phyloP scores from a whole-genome alignment of 176 grass and related monocot species.

The Panicum miliaceum region DNA sequence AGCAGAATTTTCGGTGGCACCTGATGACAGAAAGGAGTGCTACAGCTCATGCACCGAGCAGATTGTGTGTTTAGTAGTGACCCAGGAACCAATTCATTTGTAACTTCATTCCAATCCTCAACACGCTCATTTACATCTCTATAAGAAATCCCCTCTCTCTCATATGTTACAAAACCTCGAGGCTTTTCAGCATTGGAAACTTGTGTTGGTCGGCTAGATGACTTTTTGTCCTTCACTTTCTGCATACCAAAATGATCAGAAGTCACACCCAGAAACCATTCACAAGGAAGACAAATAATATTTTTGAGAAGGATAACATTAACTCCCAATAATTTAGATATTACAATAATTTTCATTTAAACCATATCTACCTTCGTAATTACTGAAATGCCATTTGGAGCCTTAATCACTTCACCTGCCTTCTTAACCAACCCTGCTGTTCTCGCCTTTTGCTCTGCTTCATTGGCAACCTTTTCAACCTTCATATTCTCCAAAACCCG shows the following conservation, averaged over 20 bases:
- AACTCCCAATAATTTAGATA: conserved; percentile 2
- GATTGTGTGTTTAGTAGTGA: conserved; percentile 61
- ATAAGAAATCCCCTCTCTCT: conserved; percentile 41
- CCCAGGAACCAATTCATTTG: conserved; percentile 50
- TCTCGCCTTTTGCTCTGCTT: conserved; percentile 11
- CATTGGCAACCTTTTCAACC: conserved; percentile 40
- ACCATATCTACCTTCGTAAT: conserved; percentile 45
- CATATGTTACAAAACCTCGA: conserved; percentile 59
- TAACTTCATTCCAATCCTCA: conserved; percentile 68
- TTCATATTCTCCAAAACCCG: conserved; percentile 53
- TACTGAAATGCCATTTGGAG: conserved; percentile 41
- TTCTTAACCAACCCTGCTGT: conserved; percentile 46
- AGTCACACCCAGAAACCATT: conserved; percentile 12
- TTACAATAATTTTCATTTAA: conserved; percentile 4
- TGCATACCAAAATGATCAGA: conserved; percentile 39
- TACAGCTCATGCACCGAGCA: conserved; percentile 69
- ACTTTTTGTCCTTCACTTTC: neutral
- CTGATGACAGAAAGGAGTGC: conserved; percentile 84
- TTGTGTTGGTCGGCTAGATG: conserved; percentile 45
- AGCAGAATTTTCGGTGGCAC: conserved; percentile 37
- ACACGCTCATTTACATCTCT: conserved; percentile 52
- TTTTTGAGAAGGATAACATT: neutral
- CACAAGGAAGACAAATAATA: neutral
- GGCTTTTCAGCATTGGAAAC: conserved; percentile 50
- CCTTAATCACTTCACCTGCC: conserved; percentile 44